These are phyloP conservation scores for Yamadazyma taylorii DNA, from an alignment of 1,139 yeast genomes.

Conservation along the genomic window DNA sequence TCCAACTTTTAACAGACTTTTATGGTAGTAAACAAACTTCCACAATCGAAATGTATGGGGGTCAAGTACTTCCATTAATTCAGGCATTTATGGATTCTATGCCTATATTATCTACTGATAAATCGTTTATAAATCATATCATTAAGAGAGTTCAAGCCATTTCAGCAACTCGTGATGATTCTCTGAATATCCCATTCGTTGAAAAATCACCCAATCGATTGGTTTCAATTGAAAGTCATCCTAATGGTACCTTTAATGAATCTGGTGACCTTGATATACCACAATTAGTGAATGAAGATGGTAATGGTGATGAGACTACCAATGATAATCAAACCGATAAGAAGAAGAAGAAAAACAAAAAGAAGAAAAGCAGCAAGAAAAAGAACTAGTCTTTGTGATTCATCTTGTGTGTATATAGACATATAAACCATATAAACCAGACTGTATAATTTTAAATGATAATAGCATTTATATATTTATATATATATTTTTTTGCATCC, in stretches of 20 bases:
- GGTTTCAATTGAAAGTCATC: too few species aligned
- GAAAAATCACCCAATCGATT: too few species aligned
- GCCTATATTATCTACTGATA: neutral
- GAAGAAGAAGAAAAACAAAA: constrained; percentile 20
- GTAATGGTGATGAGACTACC: constrained; percentile 8
- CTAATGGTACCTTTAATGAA: too few species aligned
- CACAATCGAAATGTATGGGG: too few species aligned
- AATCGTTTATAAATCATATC: neutral
- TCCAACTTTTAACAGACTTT: too few species aligned
- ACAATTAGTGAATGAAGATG: too few species aligned
- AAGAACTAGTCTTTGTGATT: constrained; percentile 19
- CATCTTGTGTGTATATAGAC: neutral
- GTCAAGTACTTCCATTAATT: neutral
- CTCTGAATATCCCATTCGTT: too few species aligned
- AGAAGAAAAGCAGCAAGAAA: constrained; percentile 27
- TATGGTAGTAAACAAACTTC: too few species aligned
- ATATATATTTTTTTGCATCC: constrained; percentile 1
- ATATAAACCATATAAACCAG: neutral
- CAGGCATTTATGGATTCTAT: neutral
- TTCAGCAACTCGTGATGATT: too few species aligned
- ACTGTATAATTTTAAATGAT: too few species aligned
- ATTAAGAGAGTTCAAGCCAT: neutral
- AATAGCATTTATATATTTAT: too few species aligned
- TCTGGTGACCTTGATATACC: too few species aligned
- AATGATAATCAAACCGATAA: constrained; percentile 6